Conservation (phyloP, 2,329 filamentous ascomycete species). For the Colletotrichum sp. region DNA sequence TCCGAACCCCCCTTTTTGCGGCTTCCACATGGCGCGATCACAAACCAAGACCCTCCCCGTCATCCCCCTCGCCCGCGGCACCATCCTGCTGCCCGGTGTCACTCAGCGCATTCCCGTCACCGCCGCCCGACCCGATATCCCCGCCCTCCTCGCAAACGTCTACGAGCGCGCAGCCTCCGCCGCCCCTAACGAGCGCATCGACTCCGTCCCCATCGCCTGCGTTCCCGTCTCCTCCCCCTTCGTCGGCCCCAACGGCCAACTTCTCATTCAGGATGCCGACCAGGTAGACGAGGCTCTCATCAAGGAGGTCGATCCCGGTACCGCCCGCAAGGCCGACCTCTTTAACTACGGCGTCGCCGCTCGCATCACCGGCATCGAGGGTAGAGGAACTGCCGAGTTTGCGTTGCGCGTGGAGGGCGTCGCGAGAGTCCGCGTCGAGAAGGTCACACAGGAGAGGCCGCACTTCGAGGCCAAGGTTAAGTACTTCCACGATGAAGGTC, state of each 20-base stretch:
- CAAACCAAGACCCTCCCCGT: conserved; percentile 66
- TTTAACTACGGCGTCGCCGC: conserved; percentile 84
- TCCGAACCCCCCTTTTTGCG: background rate
- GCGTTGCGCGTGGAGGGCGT: conserved; percentile 87
- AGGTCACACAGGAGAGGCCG: conserved; percentile 76
- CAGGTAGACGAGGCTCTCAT: conserved; percentile 48
- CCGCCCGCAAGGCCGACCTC: conserved; percentile 72
- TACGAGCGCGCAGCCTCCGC: conserved; percentile 78
- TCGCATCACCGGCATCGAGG: conserved; percentile 80
- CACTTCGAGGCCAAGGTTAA: conserved; percentile 85
- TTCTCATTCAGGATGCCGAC: conserved; percentile 71
- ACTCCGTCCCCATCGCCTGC: conserved; percentile 81
- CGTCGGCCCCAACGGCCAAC: conserved; percentile 76
- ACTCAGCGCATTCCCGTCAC: conserved; percentile 84
- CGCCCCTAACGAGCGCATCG: conserved; percentile 66
- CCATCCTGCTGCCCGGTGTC: conserved; percentile 84
- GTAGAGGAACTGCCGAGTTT: conserved; percentile 76
- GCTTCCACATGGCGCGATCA: conserved; percentile 29
- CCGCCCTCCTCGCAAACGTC: conserved; percentile 83
- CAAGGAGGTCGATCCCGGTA: conserved; percentile 60
- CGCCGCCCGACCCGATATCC: conserved; percentile 81
- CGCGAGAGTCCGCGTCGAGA: conserved; percentile 76
- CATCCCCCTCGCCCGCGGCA: conserved; percentile 80
- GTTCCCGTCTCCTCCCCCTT: conserved; percentile 82
- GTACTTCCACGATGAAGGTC: conserved; percentile 73